Base-by-base conservation (phyloP, 352 stramenopile genomes). In the Thalassiosira livingstoniorum region DNA sequence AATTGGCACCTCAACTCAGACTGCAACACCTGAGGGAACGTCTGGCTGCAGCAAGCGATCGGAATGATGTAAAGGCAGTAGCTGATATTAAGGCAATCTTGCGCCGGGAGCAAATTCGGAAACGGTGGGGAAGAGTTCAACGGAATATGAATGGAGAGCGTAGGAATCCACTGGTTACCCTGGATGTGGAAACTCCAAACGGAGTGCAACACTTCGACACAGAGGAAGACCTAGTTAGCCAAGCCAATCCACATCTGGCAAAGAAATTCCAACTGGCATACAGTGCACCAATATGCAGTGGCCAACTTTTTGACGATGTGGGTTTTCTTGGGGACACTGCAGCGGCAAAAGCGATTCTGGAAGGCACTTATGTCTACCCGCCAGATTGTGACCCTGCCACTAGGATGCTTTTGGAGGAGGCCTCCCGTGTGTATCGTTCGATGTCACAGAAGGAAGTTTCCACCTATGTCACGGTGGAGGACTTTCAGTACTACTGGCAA, bases 401-500 rank as follows among this genome's bases (percentile, higher is more conserved):
- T 7, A 32, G n/a, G 5, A 10, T 62, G 15, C n/a, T 62, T 25
- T 34, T 62, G 13, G 54, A 35, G 27, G 23, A 62, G 27, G 54
- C 54, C 13, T 4, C 11, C 5, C 4, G 10, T 23, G 13, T 62
- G 25, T 62, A 37, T 21, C 2, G n/a, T 2, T 39, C 18, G 2
- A 62, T 35, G 27, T 10, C 4, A 13, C 34, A 3, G 21, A 13
- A 39, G 23, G 4, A 63, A 13, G 7, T 39, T 11, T 18, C 7
- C 2, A 43, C 58, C 10, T 66, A 47, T 66, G 34, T 61, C n/a
- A 61, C 63, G 5, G 10, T 7, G 5, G 37, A 72, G n/a, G 64
- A 74, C n/a, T 74, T 74, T 57, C 47, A 64, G 31, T 7, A 37
- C 29, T 62, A 11, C 2, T 74, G 65, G 65, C n/a, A 45, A 43